Evolutionary conservation across 345 rosid genomes (phyloP), one percentile per base, ranked within the genome.

Genomic region (Camelina hispida): DNA sequence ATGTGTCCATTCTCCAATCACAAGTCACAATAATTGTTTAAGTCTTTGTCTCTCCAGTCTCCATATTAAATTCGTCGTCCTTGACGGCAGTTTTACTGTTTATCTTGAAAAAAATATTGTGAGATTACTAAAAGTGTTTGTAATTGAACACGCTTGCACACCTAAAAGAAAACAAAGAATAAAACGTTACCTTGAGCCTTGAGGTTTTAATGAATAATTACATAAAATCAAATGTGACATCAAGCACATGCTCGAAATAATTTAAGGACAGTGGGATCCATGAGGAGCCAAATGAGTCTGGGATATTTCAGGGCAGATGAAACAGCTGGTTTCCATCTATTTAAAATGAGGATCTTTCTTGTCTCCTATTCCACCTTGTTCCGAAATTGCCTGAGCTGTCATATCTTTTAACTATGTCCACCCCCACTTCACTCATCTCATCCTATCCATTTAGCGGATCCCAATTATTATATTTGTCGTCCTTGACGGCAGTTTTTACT

Each of bases 271-370:
- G 70, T 73, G 57, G 77, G 77, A 63, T 63, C 55, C 71, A 63
- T 64, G 47, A 72, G 77, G 25, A 62, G 70, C 47, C 15, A 30
- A 28, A 59, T 47, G 47, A 64, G 71, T 15, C 66, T 46, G 28
- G 28, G 71, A 65, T 65, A 66, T 47, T 56, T 55, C 35, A 5
- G 28, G 72, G 57, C n/a, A 56, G 12, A 37, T 6, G 48, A 57
- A 66, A 66, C 72, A 74, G 78, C 78, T 74, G 78, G 72, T 66
- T 37, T 66, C 78, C 78, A 74, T 74, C 42, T 46, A 54, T 8
- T 17, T 22, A 25, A 56, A 56, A 7, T 35, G 22, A 22, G 30
- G 17, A 74, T 74, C 22, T 57, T 74, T 48, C n/a, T 57, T 74
- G 78, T 66, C 72, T 66, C 48, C 43, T 54, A 28, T 37, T 62